phyloP scores from a whole-genome alignment of 2,329 filamentous ascomycete species.

The Nemania sp. region DNA sequence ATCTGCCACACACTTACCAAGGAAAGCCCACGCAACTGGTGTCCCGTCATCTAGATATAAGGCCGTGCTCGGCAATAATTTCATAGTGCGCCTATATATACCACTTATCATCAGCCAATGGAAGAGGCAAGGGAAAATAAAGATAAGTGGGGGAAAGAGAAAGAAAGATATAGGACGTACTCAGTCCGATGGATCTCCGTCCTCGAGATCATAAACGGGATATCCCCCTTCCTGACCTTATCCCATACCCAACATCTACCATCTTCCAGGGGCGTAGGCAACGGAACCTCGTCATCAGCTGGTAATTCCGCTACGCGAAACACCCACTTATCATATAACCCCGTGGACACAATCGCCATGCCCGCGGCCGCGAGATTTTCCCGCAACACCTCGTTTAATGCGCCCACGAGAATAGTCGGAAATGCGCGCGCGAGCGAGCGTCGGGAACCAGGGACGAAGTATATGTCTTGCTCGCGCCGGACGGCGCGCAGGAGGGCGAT shows the following conservation, averaged over 20 bases:
- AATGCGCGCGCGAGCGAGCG: slow-evolving; percentile 38
- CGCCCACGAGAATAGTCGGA: slow-evolving; percentile 44
- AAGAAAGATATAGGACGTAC: slow-evolving; percentile 34
- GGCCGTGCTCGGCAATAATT: slow-evolving; percentile 48
- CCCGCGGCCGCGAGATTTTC: slow-evolving; percentile 34
- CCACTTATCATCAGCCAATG: background rate
- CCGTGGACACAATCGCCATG: slow-evolving; percentile 35
- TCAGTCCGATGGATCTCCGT: slow-evolving; percentile 61
- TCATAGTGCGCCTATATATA: slow-evolving; percentile 22
- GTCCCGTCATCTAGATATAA: slow-evolving; percentile 51
- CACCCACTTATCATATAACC: slow-evolving; percentile 59
- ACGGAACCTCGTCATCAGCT: slow-evolving; percentile 24
- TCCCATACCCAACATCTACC: slow-evolving; percentile 50
- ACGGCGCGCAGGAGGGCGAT: slow-evolving; percentile 29
- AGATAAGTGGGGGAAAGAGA: background rate
- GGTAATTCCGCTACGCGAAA: slow-evolving; percentile 55
- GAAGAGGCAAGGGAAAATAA: background rate
- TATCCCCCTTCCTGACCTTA: slow-evolving; percentile 53
- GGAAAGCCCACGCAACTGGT: slow-evolving; percentile 67
- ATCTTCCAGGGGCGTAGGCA: slow-evolving; percentile 14
- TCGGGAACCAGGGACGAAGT: slow-evolving; percentile 20
- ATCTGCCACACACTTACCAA: slow-evolving; percentile 43
- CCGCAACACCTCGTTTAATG: slow-evolving; percentile 45
- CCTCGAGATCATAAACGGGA: slow-evolving; percentile 56
- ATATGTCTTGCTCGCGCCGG: slow-evolving; percentile 30